phyloP scores from a whole-genome alignment of 225 moss, liverwort and hornwort species.

The Sphagnum tenellum region DNA sequence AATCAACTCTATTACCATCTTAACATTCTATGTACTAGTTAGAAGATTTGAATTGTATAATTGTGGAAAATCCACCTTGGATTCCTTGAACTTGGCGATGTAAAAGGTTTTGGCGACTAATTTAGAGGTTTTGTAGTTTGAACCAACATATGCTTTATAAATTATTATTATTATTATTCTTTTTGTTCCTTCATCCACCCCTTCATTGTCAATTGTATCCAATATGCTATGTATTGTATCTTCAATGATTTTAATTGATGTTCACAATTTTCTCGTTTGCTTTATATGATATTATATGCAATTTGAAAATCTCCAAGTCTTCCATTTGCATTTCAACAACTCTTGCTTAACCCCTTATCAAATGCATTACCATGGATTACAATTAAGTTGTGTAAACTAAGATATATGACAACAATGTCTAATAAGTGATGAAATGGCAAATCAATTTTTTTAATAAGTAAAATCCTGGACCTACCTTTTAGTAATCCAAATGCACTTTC shows the following conservation, averaged over 20 bases:
- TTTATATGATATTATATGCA: neutral
- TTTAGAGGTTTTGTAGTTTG: neutral
- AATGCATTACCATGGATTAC: constrained; percentile 8
- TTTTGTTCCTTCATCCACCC: neutral
- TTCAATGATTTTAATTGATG: neutral
- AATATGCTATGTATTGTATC: neutral
- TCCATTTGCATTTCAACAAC: neutral
- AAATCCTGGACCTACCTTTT: constrained; percentile 6
- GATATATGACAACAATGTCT: neutral
- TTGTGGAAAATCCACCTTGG: neutral
- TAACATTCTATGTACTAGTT: neutral
- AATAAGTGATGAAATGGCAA: constrained; percentile 4
- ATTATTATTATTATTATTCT: neutral
- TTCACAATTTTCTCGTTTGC: neutral
- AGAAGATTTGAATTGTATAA: neutral
- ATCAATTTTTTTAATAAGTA: constrained; percentile 8
- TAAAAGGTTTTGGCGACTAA: neutral
- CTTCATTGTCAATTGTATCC: neutral
- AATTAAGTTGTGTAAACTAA: constrained; percentile 7
- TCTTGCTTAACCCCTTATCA: constrained; percentile 1
- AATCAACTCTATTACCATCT: neutral
- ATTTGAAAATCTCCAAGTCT: constrained; percentile 3
- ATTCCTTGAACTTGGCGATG: neutral
- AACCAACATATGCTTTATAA: neutral
- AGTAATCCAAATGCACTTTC: constrained; percentile 10